These are phyloP conservation scores for Nakazawaea sp. DNA, from an alignment of 805 yeast genomes.

Conservation along the genomic window DNA sequence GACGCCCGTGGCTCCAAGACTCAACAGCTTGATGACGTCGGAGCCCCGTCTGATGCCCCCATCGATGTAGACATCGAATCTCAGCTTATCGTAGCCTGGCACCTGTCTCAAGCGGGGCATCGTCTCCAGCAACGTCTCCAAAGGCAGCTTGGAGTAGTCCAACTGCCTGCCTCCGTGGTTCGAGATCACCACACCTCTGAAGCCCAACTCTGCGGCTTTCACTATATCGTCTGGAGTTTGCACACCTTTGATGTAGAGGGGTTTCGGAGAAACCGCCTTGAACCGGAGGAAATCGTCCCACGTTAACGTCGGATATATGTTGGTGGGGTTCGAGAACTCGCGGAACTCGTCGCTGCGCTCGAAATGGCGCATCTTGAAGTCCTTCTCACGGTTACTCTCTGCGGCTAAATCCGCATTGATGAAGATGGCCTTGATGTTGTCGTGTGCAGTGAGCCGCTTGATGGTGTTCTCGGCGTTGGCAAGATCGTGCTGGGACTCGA, in stretches of 20 bases:
- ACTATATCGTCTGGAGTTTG: constrained; percentile 58
- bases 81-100: constrained; percentile 30
- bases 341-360: background rate
- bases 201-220: constrained; percentile 47
- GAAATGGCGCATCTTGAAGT: constrained; percentile 26
- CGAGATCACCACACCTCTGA: constrained; percentile 57
- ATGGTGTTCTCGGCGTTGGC: constrained; percentile 44
- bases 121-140: constrained; percentile 52
- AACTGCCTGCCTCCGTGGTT: constrained; percentile 74
- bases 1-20: constrained; percentile 69
- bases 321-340: constrained; percentile 26
- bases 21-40: constrained; percentile 69
- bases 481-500: constrained; percentile 52
- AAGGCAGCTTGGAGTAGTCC: constrained; percentile 54
- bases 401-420: constrained; percentile 85
- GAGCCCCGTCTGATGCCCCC: constrained; percentile 78
- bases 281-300: constrained; percentile 27
- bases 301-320: constrained; percentile 26
- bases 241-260: constrained; percentile 53
- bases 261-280: constrained; percentile 28
- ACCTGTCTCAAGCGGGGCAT: constrained; percentile 34
- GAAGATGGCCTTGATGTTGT: constrained; percentile 59
- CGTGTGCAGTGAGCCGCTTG: constrained; percentile 50
- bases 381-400: constrained; percentile 60
- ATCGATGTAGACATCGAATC: constrained; percentile 61